These are phyloP conservation scores for Acidiella bohemica DNA, from an alignment of 495 filamentous ascomycete genomes.

Conservation along the genomic window DNA sequence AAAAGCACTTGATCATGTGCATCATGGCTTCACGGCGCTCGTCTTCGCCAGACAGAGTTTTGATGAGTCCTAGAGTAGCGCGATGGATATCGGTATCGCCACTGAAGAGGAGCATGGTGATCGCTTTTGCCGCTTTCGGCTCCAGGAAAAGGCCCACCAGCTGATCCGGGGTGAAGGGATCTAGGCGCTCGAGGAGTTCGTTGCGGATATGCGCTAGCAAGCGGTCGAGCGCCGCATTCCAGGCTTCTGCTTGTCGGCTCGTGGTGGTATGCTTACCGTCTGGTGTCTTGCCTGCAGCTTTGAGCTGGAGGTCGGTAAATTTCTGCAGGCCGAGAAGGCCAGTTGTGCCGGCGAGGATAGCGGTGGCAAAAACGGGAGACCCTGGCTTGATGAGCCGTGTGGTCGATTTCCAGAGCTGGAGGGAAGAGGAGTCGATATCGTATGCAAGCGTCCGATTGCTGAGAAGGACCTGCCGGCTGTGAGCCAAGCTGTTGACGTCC, in stretches of 20 bases:
- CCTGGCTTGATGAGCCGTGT: slow-evolving; percentile 51
- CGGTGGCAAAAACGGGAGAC: slow-evolving; percentile 51
- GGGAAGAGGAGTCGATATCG: slow-evolving; percentile 49
- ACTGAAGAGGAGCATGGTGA: slow-evolving; percentile 56
- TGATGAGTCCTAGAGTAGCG: slow-evolving; percentile 65
- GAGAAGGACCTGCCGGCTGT: slow-evolving; percentile 55
- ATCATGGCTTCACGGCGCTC: slow-evolving; percentile 61
- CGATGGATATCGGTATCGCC: slow-evolving; percentile 57
- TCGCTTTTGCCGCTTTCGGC: slow-evolving; percentile 46
- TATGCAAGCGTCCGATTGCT: slow-evolving; percentile 47
- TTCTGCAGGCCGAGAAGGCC: slow-evolving; percentile 59
- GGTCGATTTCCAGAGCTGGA: slow-evolving; percentile 62
- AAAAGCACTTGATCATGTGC: slow-evolving; percentile 49
- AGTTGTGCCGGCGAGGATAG: slow-evolving; percentile 55
- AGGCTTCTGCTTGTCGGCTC: slow-evolving; percentile 51
- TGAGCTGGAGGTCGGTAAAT: slow-evolving; percentile 41
- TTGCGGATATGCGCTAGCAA: slow-evolving; percentile 50
- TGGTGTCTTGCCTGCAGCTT: slow-evolving; percentile 35
- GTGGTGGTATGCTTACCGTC: too few relatives aligned
- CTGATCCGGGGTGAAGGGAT: slow-evolving; percentile 53
- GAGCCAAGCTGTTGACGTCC: slow-evolving; percentile 59
- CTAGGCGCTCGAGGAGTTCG: slow-evolving; percentile 59
- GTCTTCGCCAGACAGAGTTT: slow-evolving; percentile 57
- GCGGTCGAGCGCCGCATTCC: slow-evolving; percentile 59
- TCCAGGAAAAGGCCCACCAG: slow-evolving; percentile 51